Base-by-base conservation (phyloP, 2,329 filamentous ascomycete species). In the Pseudogymnoascus sp. region DNA sequence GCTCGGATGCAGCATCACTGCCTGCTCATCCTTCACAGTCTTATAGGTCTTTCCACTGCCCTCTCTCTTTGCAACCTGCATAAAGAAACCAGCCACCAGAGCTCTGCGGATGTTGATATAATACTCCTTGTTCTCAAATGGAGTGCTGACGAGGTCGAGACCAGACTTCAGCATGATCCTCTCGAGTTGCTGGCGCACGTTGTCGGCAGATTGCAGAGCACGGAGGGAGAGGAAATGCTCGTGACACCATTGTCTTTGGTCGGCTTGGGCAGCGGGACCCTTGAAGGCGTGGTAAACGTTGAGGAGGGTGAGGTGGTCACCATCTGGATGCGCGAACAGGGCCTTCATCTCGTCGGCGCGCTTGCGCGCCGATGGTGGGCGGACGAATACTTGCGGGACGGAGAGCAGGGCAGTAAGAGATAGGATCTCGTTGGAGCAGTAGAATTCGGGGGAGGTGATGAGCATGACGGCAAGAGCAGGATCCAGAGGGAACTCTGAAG, bases 211-310 rank as follows among this genome's bases (percentile, higher is more conserved):
- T 65, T 91, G 88, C 14, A 99, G 83, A 66, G 95, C 90, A 63
- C 95, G 88, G 75, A 88, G 88, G 5, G 91, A 96, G 37, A 99
- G 82, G 78, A 96, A 99, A 77, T 97, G 93, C 73, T 97, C 90
- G 76, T 96, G 91, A 73, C 95, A 97, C 95, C 95, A 99, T 74
- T 90, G 86, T 78, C 92, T 95, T 14, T 84, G 81, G 73, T 96
- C 90, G 0, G 81, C 81, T 79, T 89, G 83, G 68, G 88, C 81
- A 69, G 83, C 80, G 72, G 86, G 76, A 45, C 86, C 81, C 79
- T 96, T 97, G 85, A 96, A 99, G 21, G 95, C 95, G 75, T 99
- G 96, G 77, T 97, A 99, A 54, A 93, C 93, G 74, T 99, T 99
- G 66, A 99, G 85, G 75, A 99, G 88, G 14, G 95, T 97, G 51